Base-by-base conservation (phyloP, 805 yeast species). In the Candida hungchunana region DNA sequence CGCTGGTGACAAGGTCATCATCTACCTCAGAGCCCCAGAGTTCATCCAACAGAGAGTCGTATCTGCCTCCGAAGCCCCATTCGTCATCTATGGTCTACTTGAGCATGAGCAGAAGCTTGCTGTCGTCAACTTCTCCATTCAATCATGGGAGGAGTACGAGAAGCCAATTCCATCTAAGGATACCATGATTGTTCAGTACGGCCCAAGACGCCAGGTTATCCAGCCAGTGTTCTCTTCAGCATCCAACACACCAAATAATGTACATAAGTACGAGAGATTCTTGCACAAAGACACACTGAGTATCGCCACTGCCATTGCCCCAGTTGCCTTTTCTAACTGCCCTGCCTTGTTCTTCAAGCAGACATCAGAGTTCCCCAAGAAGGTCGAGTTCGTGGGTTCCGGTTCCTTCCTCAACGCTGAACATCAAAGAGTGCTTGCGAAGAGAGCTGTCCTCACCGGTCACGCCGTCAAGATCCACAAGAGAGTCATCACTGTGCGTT, bases 391-490 rank as follows among this genome's bases (percentile, higher is more conserved):
- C 29, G 68, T 90, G 18, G 98, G 96, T 4, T 83, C 84, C 45
- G 99, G 99, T 28, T 77, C 95, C 0, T 84, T 88, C 67, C 69
- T 83, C 52, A 86, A 86, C 56, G 75, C 89, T 29, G 96, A 93
- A 61, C 85, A 82, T 53, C 73, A 81, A 11, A 75, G 97, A 60
- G 72, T 90, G 18, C 56, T 89, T 36, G 95, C 94, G 21, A 88
- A 90, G 71, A 75, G 97, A 58, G 80, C 82, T 5, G 78, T 93
- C 6, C 65, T 93, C 36, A 93, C 97, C 0, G 98, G 98, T 39
- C 88, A 87, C 49, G 95, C 97, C 29, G 79, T 88, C 62, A 93
- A 89, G 69, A 89, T 93, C 51, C 97, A 94, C 69, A 90, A 86
- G 66, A 77, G 73, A 42, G 84, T 89, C 26, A 86, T 93, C 45